Percentiles rank a stretch among this genome's conserved stretches.
These are phyloP conservation scores for Casuarina cunninghamiana DNA, from an alignment of 306 rosid species.

Conservation along the genomic window DNA sequence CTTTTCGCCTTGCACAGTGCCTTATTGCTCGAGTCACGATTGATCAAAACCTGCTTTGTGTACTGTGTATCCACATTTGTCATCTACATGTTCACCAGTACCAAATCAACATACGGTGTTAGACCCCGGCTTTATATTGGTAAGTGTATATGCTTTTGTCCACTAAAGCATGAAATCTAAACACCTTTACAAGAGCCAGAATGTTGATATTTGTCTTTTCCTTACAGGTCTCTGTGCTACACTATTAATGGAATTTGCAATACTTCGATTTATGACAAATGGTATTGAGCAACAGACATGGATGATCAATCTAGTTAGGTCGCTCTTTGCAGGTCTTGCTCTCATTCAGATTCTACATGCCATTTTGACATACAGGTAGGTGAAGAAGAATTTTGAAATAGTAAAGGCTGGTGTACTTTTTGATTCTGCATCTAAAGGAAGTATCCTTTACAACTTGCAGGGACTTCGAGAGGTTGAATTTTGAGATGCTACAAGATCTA, in stretches of 20 bases:
- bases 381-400: neutral
- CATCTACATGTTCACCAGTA: conserved; percentile 84
- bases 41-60: conserved; percentile 64
- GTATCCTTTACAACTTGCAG: conserved; percentile 36
- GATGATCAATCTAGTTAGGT: conserved; percentile 45
- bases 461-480: conserved; percentile 65
- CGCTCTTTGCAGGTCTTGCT: conserved; percentile 40
- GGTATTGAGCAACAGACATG: conserved; percentile 56
- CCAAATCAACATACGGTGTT: conserved; percentile 69
- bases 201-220: neutral
- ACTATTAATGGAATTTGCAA: conserved; percentile 46
- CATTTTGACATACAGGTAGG: conserved; percentile 71
- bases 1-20: conserved; percentile 71
- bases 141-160: conserved; percentile 4
- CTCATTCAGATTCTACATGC: conserved; percentile 51
- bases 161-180: neutral
- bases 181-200: neutral
- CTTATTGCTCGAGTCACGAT: conserved; percentile 69
- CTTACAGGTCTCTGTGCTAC: conserved; percentile 60
- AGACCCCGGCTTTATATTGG: conserved; percentile 76
- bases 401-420: neutral
- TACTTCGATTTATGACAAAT: conserved; percentile 36
- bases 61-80: conserved; percentile 51
- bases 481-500: conserved; percentile 48
- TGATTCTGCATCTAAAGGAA: neutral